Conservation (phyloP, 352 stramenopile genomes). For the Phytophthora brassicae region DNA sequence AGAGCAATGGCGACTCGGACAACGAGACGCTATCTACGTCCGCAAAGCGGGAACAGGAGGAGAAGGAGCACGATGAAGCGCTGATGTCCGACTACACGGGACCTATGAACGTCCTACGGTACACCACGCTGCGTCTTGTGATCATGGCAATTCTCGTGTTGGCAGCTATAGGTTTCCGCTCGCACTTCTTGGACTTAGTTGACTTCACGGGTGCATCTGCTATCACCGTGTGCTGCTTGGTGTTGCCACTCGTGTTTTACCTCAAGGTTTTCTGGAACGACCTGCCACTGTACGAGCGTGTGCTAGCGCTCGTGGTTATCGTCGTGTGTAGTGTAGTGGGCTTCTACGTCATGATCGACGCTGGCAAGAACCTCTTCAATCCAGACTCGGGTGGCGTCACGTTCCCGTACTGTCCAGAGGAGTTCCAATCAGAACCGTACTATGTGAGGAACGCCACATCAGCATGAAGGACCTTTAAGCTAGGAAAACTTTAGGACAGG, state of each 20-base stretch:
- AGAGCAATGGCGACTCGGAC: slow-evolving; percentile 28
- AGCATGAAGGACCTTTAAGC: slow-evolving; percentile 19
- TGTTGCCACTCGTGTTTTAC: slow-evolving; percentile 52
- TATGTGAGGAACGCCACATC: slow-evolving; percentile 28
- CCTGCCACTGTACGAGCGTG: slow-evolving; percentile 43
- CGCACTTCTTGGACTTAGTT: slow-evolving; percentile 46
- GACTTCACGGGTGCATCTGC: slow-evolving; percentile 51
- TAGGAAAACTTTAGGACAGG: slow-evolving; percentile 30
- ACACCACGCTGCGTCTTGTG: slow-evolving; percentile 37
- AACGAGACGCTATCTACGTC: slow-evolving; percentile 27
- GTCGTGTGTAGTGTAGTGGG: slow-evolving; percentile 39
- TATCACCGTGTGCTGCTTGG: slow-evolving; percentile 47
- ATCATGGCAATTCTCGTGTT: slow-evolving; percentile 42
- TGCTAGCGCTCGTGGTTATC: slow-evolving; percentile 35
- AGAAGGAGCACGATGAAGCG: slow-evolving; percentile 33
- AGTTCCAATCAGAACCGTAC: slow-evolving; percentile 24
- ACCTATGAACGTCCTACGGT: slow-evolving; percentile 28
- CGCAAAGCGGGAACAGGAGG: slow-evolving; percentile 27
- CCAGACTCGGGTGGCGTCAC: slow-evolving; percentile 21
- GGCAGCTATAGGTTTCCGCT: slow-evolving; percentile 37
- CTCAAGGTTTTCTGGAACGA: slow-evolving; percentile 46
- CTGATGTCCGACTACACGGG: slow-evolving; percentile 36
- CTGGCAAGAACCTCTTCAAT: slow-evolving; percentile 32
- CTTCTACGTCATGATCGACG: slow-evolving; percentile 39
- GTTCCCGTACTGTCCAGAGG: slow-evolving; percentile 28